phyloP scores from a whole-genome alignment of 306 rosid genomes.

The Cicer arietinum region DNA sequence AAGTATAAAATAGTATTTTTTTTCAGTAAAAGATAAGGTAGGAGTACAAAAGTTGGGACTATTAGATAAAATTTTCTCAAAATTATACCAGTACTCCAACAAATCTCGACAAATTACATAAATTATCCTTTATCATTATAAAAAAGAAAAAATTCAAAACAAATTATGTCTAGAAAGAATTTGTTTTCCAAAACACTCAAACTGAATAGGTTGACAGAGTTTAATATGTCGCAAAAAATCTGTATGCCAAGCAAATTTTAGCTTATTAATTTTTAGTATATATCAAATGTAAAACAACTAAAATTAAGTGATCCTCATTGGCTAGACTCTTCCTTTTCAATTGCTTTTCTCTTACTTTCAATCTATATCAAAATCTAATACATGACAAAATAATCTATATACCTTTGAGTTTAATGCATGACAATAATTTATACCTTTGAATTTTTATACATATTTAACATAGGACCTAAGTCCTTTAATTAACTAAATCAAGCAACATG shows the following conservation, averaged over 20 bases:
- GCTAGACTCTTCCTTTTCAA: slow-evolving; percentile 36
- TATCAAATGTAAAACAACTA: slow-evolving; percentile 14
- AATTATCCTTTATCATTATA: too few relatives aligned
- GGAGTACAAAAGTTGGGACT: too few relatives aligned
- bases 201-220: too few relatives aligned
- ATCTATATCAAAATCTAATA: slow-evolving; percentile 49
- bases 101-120: too few relatives aligned
- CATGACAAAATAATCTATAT: slow-evolving; percentile 10
- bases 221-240: slow-evolving; percentile 4
- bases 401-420: slow-evolving; percentile 49
- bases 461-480: slow-evolving; percentile 49
- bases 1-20: too few relatives aligned
- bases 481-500: slow-evolving; percentile 44
- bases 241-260: slow-evolving; percentile 3
- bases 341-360: slow-evolving; percentile 37
- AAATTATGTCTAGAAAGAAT: too few relatives aligned
- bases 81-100: too few relatives aligned
- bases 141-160: too few relatives aligned
- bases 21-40: too few relatives aligned
- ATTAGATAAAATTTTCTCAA: too few relatives aligned
- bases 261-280: not conserved
- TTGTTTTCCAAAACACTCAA: too few relatives aligned
- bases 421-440: slow-evolving; percentile 39
- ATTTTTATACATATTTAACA: slow-evolving; percentile 50
- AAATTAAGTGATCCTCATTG: not conserved